Conservation (phyloP, 441 rosid genomes). For the Euphorbia celastroides region DNA sequence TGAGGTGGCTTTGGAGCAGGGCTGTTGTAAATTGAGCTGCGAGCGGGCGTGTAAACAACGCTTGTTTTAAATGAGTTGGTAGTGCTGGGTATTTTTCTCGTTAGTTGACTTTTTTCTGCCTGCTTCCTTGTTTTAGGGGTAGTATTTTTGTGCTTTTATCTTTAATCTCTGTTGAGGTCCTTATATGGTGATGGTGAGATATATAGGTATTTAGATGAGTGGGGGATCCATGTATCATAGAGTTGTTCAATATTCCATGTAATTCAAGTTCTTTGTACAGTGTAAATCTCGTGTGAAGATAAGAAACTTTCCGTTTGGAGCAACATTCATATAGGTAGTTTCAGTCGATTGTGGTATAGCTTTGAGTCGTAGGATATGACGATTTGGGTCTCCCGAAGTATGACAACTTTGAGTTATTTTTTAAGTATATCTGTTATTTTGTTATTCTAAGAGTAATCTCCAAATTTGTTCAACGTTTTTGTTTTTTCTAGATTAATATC, state of each 20-base stretch:
- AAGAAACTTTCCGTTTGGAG: slow-evolving; percentile 22
- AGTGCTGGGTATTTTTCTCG: slow-evolving; percentile 36
- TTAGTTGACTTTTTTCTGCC: slow-evolving; percentile 23
- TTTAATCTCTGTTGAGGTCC: slow-evolving; percentile 9
- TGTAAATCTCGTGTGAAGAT: slow-evolving; percentile 40
- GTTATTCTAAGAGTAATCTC: background rate
- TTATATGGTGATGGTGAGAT: slow-evolving; percentile 31
- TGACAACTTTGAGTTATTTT: background rate
- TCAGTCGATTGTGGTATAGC: slow-evolving; percentile 3
- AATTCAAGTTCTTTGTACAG: slow-evolving; percentile 31
- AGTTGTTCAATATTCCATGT: slow-evolving; percentile 42
- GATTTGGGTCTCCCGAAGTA: background rate
- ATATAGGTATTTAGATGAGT: slow-evolving; percentile 14
- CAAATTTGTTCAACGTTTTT: background rate
- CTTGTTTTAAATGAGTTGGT: slow-evolving; percentile 25
- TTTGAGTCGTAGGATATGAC: background rate
- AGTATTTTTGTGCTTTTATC: slow-evolving; percentile 8
- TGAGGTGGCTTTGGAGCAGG: slow-evolving; percentile 18
- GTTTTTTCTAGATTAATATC: too few species aligned
- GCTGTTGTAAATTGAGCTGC: slow-evolving; percentile 46
- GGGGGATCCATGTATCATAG: slow-evolving; percentile 48
- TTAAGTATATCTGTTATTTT: background rate
- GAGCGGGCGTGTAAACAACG: slow-evolving; percentile 30
- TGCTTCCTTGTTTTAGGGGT: slow-evolving; percentile 26
- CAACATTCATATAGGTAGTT: slow-evolving; percentile 20